Evolutionary conservation across 2,329 filamentous ascomycete genomes (phyloP), one percentile per base, ranked within the genome.

Genomic region (Trichoderma brevicompactum): DNA sequence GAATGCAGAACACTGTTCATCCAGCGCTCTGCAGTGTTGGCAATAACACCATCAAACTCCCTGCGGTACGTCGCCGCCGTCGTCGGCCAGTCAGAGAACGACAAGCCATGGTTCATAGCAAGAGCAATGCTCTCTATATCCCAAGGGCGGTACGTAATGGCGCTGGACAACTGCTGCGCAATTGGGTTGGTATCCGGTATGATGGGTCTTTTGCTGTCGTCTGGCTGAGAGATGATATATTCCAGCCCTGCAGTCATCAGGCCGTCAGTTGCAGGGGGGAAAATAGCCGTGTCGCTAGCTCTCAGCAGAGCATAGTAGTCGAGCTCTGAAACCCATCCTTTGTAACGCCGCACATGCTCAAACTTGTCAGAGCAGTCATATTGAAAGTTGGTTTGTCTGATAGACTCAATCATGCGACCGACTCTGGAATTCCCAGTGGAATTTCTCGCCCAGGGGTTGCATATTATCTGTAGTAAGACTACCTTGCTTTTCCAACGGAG

Each of bases 241-340:
- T 97, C 94, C 71, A 97, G 81, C 74, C 92, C 95, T 17, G 94
- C 96, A 0, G 94, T 97, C 81, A 97, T 97, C 92, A 97, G 97
- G 66, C 94, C 94, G 75, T 97, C 94, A 66, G 94, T 87, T 28
- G 97, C 93, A 71, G 92, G 96, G 12, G 94, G 97, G 77, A 97
- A 97, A 49, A 98, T 82, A 2, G 92, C 94, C 69, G 97, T 91
- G 75, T 97, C 92, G 36, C 91, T 93, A 3, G 92, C 87, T 32
- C 94, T 89, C 61, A 97, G 84, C n/a, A 97, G 85, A 2, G 94
- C 93, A 77, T 96, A 96, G 77, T 97, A 97, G 78, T 97, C 94
- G 71, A 92, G 89, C 69, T 89, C 89, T 48, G 88, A 89, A 48
- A 97, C 85, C 75, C 97, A 97, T 75, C 97, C 93, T 8, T 93